Conservation (phyloP, 2,329 filamentous ascomycete species). For the Magnaporthiopsis rhizophila region DNA sequence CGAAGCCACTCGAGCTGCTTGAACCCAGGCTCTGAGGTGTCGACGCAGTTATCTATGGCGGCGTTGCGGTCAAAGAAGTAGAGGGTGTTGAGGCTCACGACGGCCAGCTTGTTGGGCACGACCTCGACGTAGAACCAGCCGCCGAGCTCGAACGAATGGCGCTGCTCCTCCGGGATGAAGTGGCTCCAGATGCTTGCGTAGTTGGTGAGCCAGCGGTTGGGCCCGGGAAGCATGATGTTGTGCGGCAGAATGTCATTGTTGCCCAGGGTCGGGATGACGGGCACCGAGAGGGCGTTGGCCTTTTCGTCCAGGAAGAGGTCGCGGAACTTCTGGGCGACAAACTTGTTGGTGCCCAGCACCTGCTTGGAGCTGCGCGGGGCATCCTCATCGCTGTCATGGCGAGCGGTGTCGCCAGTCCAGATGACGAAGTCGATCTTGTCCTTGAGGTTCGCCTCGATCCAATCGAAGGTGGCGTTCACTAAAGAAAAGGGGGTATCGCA, state of each 20-base stretch:
- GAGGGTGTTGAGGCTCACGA: conserved; percentile 92
- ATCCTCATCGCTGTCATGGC: conserved; percentile 80
- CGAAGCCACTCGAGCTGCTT: conserved; percentile 95
- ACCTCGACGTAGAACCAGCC: conserved; percentile 95
- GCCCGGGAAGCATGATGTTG: conserved; percentile 81
- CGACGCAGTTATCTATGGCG: conserved; percentile 82
- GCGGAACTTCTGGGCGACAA: conserved; percentile 67
- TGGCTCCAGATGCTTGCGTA: conserved; percentile 73
- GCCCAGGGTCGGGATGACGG: conserved; percentile 82
- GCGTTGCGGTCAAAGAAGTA: conserved; percentile 94
- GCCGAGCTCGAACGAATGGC: conserved; percentile 82
- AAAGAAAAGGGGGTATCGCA: conserved; percentile 81
- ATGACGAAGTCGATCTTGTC: conserved; percentile 81
- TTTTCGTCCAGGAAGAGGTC: conserved; percentile 58
- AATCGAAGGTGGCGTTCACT: conserved; percentile 81
- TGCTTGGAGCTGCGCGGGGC: conserved; percentile 68
- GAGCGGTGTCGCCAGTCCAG: conserved; percentile 86
- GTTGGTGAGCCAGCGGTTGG: conserved; percentile 74
- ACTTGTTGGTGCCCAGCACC: conserved; percentile 69
- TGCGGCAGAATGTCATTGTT: conserved; percentile 98
- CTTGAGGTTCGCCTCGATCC: conserved; percentile 71
- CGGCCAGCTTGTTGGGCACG: conserved; percentile 73
- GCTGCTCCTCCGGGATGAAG: conserved; percentile 89
- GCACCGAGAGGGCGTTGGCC: conserved; percentile 57
- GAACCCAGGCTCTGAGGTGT: conserved; percentile 75